Evolutionary conservation across 2,329 filamentous ascomycete genomes (phyloP).

Genomic region (Alternaria gansuensis): DNA sequence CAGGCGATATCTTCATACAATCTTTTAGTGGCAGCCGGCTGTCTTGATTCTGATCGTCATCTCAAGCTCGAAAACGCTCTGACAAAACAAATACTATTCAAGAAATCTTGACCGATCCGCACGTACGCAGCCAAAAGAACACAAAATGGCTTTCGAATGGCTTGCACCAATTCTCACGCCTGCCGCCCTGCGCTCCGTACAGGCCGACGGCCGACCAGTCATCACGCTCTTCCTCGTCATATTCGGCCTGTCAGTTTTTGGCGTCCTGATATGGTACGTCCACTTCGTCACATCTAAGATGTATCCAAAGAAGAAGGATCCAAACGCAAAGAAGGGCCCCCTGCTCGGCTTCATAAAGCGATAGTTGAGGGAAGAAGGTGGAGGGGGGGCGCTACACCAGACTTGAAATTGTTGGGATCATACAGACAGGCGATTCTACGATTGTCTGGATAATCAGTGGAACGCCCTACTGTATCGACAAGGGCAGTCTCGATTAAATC

Average conservation of each 20-base stretch:
- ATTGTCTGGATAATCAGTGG: constrained; percentile 1
- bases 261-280: constrained; percentile 40
- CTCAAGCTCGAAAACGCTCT: constrained; percentile 5
- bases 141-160: constrained; percentile 42
- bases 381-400: not conserved
- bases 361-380: constrained; percentile 15
- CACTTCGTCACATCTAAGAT: constrained; percentile 44
- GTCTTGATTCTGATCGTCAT: constrained; percentile 18
- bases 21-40: constrained; percentile 35
- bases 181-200: constrained; percentile 43
- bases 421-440: not conserved
- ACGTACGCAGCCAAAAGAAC: constrained; percentile 2
- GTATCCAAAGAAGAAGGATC: constrained; percentile 40
- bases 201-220: constrained; percentile 77
- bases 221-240: constrained; percentile 84
- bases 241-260: constrained; percentile 65
- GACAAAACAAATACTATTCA: not conserved
- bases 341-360: constrained; percentile 36
- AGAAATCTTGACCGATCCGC: not conserved
- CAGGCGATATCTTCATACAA: constrained; percentile 21
- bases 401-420: not conserved
- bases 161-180: constrained; percentile 47
- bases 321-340: constrained; percentile 39
- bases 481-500: constrained; percentile 4
- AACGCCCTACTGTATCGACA: constrained; percentile 6